phyloP scores from a whole-genome alignment of 805 yeast species.

The Yarrowia keelungensis region DNA sequence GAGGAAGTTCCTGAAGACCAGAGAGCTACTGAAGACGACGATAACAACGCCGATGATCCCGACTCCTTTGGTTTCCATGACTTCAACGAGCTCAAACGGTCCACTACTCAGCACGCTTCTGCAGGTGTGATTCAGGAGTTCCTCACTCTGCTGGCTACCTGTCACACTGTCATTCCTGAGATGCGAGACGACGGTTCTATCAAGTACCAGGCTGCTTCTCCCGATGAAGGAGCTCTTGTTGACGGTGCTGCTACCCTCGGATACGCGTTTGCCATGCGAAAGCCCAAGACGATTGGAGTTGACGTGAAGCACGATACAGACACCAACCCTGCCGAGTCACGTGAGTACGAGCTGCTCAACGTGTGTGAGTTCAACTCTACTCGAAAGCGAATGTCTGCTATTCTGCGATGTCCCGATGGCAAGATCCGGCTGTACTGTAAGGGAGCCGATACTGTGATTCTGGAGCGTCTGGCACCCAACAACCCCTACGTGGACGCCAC shows the following conservation, averaged over 20 bases:
- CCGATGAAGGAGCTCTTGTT: conserved; percentile 98
- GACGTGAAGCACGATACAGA: conserved; percentile 51
- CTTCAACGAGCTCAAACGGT: conserved; percentile 65
- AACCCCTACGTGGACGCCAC: conserved; percentile 88
- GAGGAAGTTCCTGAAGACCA: conserved; percentile 91
- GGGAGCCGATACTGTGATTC: conserved; percentile 97
- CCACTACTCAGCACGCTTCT: conserved; percentile 51
- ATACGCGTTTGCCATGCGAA: conserved; percentile 80
- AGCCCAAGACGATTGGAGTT: conserved; percentile 80
- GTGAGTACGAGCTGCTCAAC: conserved; percentile 78
- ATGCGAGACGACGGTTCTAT: conserved; percentile 57
- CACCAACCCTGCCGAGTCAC: conserved; percentile 53
- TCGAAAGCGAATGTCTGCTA: conserved; percentile 96
- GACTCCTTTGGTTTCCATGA: conserved; percentile 67
- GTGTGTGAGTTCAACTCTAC: conserved; percentile 98
- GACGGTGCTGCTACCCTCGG: conserved; percentile 94
- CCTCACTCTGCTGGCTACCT: conserved; percentile 81
- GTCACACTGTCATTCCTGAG: conserved; percentile 98
- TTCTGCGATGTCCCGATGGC: conserved; percentile 94
- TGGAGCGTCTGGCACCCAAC: conserved; percentile 74
- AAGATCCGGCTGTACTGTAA: conserved; percentile 85
- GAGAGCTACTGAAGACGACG: conserved; percentile 73
- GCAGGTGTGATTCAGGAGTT: conserved; percentile 70
- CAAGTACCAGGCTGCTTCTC: conserved; percentile 98
- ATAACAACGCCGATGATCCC: conserved; percentile 59